A percentile compares a stretch with the other conserved stretches of the same genome.
These are phyloP conservation scores for Neofusicoccum laricinum DNA, from an alignment of 2,329 filamentous ascomycete species.

Conservation along the genomic window DNA sequence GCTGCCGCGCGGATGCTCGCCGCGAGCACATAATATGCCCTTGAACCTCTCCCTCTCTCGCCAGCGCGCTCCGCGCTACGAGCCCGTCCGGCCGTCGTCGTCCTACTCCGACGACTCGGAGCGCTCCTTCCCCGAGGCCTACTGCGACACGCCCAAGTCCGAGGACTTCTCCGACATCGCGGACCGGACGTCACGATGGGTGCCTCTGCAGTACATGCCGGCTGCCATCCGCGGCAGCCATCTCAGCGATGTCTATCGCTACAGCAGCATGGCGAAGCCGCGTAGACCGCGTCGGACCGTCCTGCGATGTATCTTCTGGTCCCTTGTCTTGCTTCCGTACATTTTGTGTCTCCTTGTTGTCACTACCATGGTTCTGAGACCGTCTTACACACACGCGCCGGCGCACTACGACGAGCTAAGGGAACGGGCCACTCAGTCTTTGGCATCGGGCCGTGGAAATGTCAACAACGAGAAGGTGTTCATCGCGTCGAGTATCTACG, in stretches of 20 bases:
- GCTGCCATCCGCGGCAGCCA: background rate
- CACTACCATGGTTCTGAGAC: constrained; percentile 48
- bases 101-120: constrained; percentile 10
- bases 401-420: constrained; percentile 49
- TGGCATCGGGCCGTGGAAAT: constrained; percentile 46
- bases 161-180: constrained; percentile 1
- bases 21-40: background rate
- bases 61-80: constrained; percentile 13
- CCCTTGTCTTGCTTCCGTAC: constrained; percentile 31
- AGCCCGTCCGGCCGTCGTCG: constrained; percentile 8
- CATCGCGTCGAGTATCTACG: constrained; percentile 69
- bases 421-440: constrained; percentile 27
- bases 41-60: constrained; percentile 9
- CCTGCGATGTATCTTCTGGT: constrained; percentile 26
- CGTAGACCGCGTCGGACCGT: constrained; percentile 10
- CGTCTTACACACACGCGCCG: constrained; percentile 56
- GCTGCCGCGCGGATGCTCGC: background rate
- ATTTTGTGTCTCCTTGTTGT: constrained; percentile 37
- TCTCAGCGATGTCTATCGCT: constrained; percentile 8
- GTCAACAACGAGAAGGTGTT: constrained; percentile 64
- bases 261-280: constrained; percentile 11
- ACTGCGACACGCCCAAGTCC: constrained; percentile 14
- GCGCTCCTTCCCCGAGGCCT: constrained; percentile 5
- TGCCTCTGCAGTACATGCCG: constrained; percentile 11
- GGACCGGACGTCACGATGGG: constrained; percentile 12